Evolutionary conservation across 805 yeast genomes (phyloP).

Genomic region (Kazachstania kunashirensis): DNA sequence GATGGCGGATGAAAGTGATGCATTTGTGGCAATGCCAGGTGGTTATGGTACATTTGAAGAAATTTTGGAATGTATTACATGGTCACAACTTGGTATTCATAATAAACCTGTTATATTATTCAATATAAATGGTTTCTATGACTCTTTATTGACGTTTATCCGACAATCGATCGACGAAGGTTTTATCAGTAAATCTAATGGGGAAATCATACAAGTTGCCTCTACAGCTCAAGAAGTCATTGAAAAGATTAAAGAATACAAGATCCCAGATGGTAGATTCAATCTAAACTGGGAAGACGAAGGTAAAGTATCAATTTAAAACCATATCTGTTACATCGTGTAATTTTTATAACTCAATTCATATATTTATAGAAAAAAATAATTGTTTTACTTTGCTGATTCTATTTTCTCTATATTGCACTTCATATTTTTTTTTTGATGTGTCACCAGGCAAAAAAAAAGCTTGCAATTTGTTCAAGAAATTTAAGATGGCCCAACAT

Average conservation of each 20-base stretch:
- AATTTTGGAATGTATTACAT: conserved; percentile 79
- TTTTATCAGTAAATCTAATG: conserved; percentile 58
- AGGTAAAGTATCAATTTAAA: no score
- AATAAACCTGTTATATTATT: conserved; percentile 68
- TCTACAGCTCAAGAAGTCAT: conserved; percentile 60
- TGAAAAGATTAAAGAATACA: conserved; percentile 47
- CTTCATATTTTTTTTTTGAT: no score
- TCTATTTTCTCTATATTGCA: no score
- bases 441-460: no score
- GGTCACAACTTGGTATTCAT: conserved; percentile 86
- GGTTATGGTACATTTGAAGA: conserved; percentile 89
- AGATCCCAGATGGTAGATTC: conserved; percentile 63
- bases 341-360: no score
- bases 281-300: conserved; percentile 54
- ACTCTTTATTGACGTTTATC: conserved; percentile 55
- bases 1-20: conserved; percentile 83
- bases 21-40: conserved; percentile 84
- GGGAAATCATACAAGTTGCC: conserved; percentile 61
- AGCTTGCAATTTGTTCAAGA: no score
- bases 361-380: no score
- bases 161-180: conserved; percentile 50
- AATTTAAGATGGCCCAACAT: no score
- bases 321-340: no score
- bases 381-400: no score
- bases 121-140: conserved; percentile 74